Evolutionary conservation across 768 basidiomycete species (phyloP), one percentile per base, ranked within the genome.

Genomic region (Butyriboletus loyo): DNA sequence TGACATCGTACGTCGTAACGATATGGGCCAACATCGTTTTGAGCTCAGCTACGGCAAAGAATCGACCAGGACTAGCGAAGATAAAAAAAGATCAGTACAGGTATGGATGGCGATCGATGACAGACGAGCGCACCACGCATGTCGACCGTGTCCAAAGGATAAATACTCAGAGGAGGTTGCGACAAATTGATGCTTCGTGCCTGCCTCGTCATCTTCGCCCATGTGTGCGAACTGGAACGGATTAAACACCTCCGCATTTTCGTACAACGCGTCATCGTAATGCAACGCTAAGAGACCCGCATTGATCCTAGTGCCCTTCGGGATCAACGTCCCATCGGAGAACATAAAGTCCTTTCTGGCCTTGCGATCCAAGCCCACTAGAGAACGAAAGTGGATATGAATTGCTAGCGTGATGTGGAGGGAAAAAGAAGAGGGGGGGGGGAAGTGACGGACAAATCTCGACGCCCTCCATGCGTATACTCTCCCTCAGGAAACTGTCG

Each of bases 1-100:
- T 51, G 58, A 59, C 2, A 28, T 55, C 53, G 17, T 53, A 52
- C 8, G 19, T 43, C 67, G 42, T 65, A 27, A 82, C 54, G 10
- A 81, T 46, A 52, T 77, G 65, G 7, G 78, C 78, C 27, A 80
- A 49, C 62, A 80, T 72, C 1, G 71, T 64, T 60, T 81, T 80
- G 59, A 82, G 62, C 50, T 72, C 66, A 31, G 62, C 64, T 13
- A 69, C 71, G 5, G 75, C 71, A 48, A 78, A 73, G 62, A 78
- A 78, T n/a, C n/a, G n/a, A n/a, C n/a, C n/a, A n/a, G n/a, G n/a
- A n/a, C n/a, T n/a, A n/a, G n/a, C n/a, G n/a, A 17, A n/a, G 34
- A 4, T n/a, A n/a, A n/a, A n/a, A n/a, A n/a, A n/a, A 25, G 36
- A 30, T 31, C 4, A 35, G 22, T 22, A 34, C 15, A 25, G 24